Conservation (phyloP, 1,284 basidiomycete genomes). For the Caloboletus firmus region DNA sequence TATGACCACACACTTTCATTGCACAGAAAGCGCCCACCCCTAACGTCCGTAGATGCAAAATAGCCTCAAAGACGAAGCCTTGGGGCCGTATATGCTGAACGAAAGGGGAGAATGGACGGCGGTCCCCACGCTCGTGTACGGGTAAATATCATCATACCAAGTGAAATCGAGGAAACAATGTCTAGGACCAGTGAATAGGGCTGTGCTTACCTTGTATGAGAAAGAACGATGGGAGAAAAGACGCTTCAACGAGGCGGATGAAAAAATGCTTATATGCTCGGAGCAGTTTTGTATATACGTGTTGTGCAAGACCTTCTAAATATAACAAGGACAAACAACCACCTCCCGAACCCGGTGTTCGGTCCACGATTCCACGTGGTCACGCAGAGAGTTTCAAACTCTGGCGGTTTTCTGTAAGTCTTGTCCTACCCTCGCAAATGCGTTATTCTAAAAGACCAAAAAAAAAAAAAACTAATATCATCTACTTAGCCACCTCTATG, state of each 20-base stretch:
- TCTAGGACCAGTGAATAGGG: not conserved
- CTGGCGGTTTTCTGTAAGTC: constrained; percentile 17
- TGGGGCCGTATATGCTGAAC: constrained; percentile 32
- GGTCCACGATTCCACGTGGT: not conserved
- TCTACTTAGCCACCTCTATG: not conserved
- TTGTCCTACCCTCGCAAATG: not conserved
- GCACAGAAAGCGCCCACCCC: constrained; percentile 34
- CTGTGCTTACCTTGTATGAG: constrained; percentile 17
- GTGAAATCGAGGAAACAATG: not conserved
- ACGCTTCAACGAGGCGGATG: too few relatives aligned
- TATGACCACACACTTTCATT: constrained; percentile 37
- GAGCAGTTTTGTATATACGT: constrained; percentile 8
- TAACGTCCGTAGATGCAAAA: constrained; percentile 35
- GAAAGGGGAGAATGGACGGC: constrained; percentile 35
- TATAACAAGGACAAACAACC: constrained; percentile 32
- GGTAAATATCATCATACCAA: constrained; percentile 31
- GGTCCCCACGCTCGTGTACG: constrained; percentile 34
- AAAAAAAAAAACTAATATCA: not conserved
- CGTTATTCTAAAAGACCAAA: not conserved
- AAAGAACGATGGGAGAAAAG: not conserved
- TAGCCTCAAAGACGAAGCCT: constrained; percentile 36
- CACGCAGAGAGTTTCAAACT: not conserved
- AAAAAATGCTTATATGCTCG: not conserved
- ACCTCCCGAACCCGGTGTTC: not conserved
- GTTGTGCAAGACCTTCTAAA: constrained; percentile 25